Conservation (phyloP, 2,329 filamentous ascomycete species). For the Pseudocercospora eumusae region DNA sequence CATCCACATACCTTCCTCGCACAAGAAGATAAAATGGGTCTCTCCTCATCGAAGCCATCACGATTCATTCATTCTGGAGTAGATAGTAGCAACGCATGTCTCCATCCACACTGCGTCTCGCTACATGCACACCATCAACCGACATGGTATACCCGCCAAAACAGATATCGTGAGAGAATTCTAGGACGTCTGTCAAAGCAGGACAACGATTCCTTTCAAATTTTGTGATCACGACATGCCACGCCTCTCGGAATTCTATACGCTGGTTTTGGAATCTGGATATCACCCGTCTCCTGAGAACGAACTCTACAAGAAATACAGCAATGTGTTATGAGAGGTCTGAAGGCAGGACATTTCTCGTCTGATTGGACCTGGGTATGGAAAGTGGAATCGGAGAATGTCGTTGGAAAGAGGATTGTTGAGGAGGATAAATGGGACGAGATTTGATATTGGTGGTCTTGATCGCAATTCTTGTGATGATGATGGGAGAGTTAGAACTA, state of each 20-base stretch:
- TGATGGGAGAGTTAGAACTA: too few relatives aligned
- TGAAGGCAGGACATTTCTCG: background rate
- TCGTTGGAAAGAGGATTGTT: background rate
- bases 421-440: background rate
- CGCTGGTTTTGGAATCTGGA: too few relatives aligned
- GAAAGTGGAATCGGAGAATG: background rate
- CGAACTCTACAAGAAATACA: too few relatives aligned
- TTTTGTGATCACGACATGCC: too few relatives aligned
- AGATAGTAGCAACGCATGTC: background rate
- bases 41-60: background rate
- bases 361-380: background rate
- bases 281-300: too few relatives aligned
- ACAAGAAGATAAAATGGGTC: background rate
- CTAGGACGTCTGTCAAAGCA: background rate
- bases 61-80: too few relatives aligned
- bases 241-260: too few relatives aligned
- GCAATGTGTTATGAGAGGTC: background rate
- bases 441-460: too few relatives aligned
- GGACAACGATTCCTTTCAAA: too few relatives aligned
- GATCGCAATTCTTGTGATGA: too few relatives aligned
- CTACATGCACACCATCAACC: conserved; percentile 2
- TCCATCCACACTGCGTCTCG: conserved; percentile 1
- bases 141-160: background rate
- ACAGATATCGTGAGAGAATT: background rate
- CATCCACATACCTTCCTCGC: too few relatives aligned